These are phyloP conservation scores for Vitis hybrid DNA, from an alignment of 177 flowering plant genomes.

Conservation along the genomic window DNA sequence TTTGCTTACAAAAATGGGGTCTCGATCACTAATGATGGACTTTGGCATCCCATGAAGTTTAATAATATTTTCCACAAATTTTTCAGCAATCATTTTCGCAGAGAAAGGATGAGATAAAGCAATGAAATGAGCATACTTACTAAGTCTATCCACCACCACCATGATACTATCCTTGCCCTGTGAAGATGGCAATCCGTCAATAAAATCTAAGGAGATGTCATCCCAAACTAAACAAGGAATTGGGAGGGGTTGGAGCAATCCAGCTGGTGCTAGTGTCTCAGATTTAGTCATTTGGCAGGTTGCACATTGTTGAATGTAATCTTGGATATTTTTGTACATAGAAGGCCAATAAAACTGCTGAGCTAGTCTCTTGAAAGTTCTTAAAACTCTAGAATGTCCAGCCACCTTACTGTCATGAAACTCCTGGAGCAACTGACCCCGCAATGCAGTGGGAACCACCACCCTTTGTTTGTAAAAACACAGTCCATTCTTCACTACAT, in stretches of 20 bases:
- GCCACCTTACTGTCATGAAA: not conserved
- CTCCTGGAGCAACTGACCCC: too few relatives aligned
- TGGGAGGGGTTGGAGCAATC: too few relatives aligned
- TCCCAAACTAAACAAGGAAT: not conserved
- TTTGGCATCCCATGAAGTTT: not conserved
- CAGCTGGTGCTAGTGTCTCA: too few relatives aligned
- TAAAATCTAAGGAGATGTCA: not conserved
- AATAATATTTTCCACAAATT: not conserved
- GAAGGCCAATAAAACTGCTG: not conserved
- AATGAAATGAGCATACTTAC: conserved; percentile 8
- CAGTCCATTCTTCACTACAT: too few relatives aligned
- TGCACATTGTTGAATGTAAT: not conserved
- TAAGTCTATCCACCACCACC: conserved; percentile 9
- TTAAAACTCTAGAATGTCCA: not conserved
- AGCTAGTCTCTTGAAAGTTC: not conserved
- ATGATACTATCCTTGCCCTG: not conserved
- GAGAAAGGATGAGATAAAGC: not conserved
- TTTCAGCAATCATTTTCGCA: not conserved
- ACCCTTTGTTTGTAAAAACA: too few relatives aligned
- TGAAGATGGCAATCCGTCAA: not conserved
- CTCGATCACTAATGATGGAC: not conserved
- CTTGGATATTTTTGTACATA: not conserved
- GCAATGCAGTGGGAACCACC: too few relatives aligned
- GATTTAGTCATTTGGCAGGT: too few relatives aligned
- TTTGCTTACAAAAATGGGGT: not conserved